A percentile compares a stretch with the other conserved stretches of the same genome.
Conservation (phyloP, 768 basidiomycete genomes). For the Leccinum truebloodii region DNA sequence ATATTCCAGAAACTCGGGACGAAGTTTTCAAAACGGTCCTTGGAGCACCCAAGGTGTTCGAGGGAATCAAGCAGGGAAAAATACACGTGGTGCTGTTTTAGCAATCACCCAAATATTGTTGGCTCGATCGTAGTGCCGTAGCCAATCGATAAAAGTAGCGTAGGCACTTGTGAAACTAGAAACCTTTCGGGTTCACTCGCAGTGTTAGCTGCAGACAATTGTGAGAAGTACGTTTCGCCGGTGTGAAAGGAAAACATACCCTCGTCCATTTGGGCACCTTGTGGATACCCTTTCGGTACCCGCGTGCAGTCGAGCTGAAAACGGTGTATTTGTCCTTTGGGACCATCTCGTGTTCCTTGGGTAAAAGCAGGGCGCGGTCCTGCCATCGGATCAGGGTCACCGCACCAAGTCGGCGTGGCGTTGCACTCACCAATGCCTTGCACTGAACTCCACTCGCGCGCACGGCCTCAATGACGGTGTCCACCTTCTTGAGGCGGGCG, state of each 20-base stretch:
- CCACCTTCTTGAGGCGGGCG: constrained; percentile 86
- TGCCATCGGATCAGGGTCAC: constrained; percentile 31
- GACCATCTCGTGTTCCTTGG: constrained; percentile 92
- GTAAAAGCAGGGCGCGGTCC: constrained; percentile 76
- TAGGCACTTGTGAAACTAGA: constrained; percentile 55
- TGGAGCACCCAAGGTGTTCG: constrained; percentile 57
- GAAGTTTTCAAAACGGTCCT: constrained; percentile 78
- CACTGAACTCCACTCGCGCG: constrained; percentile 80
- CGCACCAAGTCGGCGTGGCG: neutral
- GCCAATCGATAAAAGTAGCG: constrained; percentile 15
- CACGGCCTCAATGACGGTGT: constrained; percentile 89
- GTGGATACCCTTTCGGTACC: constrained; percentile 94
- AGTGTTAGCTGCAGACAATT: constrained; percentile 64
- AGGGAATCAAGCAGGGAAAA: constrained; percentile 69
- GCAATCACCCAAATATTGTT: constrained; percentile 8
- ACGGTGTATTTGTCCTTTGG: constrained; percentile 95
- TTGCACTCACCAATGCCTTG: constrained; percentile 63
- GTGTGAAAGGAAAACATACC: constrained; percentile 45
- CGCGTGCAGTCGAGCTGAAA: constrained; percentile 65
- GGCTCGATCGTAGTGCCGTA: neutral
- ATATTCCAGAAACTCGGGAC: constrained; percentile 82
- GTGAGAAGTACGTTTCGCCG: constrained; percentile 4
- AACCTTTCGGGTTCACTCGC: constrained; percentile 88
- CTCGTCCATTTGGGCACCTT: constrained; percentile 98
- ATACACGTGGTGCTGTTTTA: constrained; percentile 82